Evolutionary conservation across 805 yeast species (phyloP).

Genomic region (Candida taoyuanica): DNA sequence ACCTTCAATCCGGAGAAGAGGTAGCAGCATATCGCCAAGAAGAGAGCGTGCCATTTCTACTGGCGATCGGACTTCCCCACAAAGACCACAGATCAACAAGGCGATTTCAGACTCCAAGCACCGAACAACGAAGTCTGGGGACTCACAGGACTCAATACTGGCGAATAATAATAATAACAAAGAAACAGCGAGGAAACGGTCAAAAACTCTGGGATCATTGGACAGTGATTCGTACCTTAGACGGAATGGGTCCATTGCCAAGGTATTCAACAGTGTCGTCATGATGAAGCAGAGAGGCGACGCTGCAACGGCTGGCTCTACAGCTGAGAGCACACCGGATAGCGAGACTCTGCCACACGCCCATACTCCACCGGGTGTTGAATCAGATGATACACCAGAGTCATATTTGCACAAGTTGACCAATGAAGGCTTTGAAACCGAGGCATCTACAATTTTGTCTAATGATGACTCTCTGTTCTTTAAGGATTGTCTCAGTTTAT

Average conservation of each 20-base stretch:
- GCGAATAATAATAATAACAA: constrained; percentile 3
- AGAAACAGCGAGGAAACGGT: constrained; percentile 21
- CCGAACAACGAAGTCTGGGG: neutral
- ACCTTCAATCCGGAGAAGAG: neutral
- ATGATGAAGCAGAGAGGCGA: constrained; percentile 28
- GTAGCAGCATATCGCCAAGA: neutral
- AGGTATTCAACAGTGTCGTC: constrained; percentile 34
- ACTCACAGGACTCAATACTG: neutral
- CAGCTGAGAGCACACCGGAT: constrained; percentile 8
- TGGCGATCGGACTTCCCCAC: neutral
- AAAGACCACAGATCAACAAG: constrained; percentile 14
- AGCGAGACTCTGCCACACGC: constrained; percentile 12
- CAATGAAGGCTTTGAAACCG: constrained; percentile 29
- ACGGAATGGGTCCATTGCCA: constrained; percentile 35
- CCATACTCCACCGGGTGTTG: constrained; percentile 28
- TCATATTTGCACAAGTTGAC: constrained; percentile 26
- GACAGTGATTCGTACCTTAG: constrained; percentile 27
- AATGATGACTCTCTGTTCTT: constrained; percentile 26
- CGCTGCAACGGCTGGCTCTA: constrained; percentile 4
- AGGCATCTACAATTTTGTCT: constrained; percentile 29
- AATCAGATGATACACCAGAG: constrained; percentile 26
- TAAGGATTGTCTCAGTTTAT: constrained; percentile 26
- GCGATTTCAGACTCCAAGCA: constrained; percentile 17
- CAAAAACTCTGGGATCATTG: constrained; percentile 25
- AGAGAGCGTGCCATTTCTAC: neutral